phyloP scores from a whole-genome alignment of 2,329 filamentous ascomycete species.

The Fusarium citri region DNA sequence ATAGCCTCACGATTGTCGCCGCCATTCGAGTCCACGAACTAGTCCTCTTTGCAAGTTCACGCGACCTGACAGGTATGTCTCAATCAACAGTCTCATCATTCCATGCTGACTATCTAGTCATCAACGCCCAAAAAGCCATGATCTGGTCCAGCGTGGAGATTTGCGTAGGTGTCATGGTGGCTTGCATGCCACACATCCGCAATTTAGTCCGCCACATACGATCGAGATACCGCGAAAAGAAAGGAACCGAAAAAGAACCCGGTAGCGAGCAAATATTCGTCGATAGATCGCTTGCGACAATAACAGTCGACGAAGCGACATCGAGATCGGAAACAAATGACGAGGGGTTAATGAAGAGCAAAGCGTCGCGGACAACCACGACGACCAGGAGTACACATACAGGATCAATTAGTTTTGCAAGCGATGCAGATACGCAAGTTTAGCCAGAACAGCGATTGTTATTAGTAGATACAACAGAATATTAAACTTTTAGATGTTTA shows the following conservation, averaged over 20 bases:
- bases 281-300: constrained; percentile 18
- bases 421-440: constrained; percentile 21
- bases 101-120: not conserved
- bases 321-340: not conserved
- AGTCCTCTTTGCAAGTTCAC: constrained; percentile 1
- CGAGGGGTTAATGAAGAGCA: not conserved
- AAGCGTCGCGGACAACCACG: not conserved
- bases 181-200: constrained; percentile 27
- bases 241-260: not conserved
- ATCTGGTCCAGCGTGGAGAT: constrained; percentile 23
- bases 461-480: not conserved
- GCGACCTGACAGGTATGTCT: constrained; percentile 2
- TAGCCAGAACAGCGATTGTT: not conserved
- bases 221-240: not conserved
- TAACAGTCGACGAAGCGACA: not conserved
- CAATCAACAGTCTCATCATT: accelerated
- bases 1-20: constrained; percentile 19
- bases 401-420: constrained; percentile 5
- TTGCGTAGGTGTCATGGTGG: constrained; percentile 26
- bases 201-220: constrained; percentile 2
- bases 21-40: constrained; percentile 12
- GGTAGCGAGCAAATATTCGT: constrained; percentile 8
- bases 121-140: constrained; percentile 13
- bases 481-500: not conserved
- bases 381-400: not conserved